Percentiles rank a stretch among this genome's conserved stretches.
phyloP scores from a whole-genome alignment of 208 protist genomes.

The Acanthamoeba triangularis region DNA sequence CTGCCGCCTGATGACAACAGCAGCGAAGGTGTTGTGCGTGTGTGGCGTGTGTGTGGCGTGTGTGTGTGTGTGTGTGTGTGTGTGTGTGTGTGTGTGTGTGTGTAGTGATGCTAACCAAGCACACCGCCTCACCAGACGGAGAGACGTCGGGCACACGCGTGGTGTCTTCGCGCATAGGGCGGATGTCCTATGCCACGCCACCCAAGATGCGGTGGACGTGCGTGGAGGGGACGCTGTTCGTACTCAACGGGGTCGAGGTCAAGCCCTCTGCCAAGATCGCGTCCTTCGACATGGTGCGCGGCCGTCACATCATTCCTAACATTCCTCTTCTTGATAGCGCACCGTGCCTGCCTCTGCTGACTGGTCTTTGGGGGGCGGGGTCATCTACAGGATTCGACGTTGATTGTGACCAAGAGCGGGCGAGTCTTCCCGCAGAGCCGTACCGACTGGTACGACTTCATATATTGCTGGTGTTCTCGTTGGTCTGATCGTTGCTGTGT shows the following conservation, averaged over 20 bases:
- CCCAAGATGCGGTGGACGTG: background rate
- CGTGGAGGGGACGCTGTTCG: conserved; percentile 17
- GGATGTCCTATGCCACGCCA: background rate
- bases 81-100: too few species aligned
- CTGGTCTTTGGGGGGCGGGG: background rate
- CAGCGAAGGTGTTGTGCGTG: background rate
- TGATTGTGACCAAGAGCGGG: conserved; percentile 83
- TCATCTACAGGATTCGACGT: background rate
- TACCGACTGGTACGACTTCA: conserved; percentile 77
- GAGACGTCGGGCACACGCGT: background rate
- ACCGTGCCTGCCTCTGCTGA: background rate
- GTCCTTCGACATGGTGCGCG: conserved; percentile 85
- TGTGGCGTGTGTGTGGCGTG: background rate
- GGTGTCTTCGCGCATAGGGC: background rate
- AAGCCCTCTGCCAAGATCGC: conserved; percentile 76
- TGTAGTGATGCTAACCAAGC: too few species aligned
- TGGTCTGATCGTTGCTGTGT: too few species aligned
- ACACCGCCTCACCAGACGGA: too few species aligned
- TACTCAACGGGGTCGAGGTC: background rate
- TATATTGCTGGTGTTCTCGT: background rate
- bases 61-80: background rate
- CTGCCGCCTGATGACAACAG: background rate
- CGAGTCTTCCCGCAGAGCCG: conserved; percentile 59
- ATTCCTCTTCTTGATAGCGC: conserved; percentile 10
- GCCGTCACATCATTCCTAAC: conserved; percentile 27